Percentiles rank a stretch among this genome's conserved stretches.
These are phyloP conservation scores for Cicer bijugum DNA, from an alignment of 306 rosid species.

Conservation along the genomic window DNA sequence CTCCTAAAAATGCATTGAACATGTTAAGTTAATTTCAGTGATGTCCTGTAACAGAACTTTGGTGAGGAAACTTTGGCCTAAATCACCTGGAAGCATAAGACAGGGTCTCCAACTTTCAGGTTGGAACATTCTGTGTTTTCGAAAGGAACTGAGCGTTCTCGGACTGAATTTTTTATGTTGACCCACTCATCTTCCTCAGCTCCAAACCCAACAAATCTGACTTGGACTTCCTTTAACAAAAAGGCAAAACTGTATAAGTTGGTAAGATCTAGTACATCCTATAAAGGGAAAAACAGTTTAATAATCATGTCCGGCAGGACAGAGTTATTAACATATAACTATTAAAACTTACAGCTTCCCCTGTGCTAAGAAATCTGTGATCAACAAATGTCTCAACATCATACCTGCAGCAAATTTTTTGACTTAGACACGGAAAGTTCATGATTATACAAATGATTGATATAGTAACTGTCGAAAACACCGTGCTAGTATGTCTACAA, in stretches of 20 bases:
- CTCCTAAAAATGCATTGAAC: constrained; percentile 58
- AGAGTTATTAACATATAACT: constrained; percentile 29
- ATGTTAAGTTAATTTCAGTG: constrained; percentile 33
- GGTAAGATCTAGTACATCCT: constrained; percentile 3
- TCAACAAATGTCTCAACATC: constrained; percentile 78
- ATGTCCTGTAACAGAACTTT: background rate
- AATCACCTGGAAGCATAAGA: constrained; percentile 90
- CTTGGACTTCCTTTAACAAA: constrained; percentile 91
- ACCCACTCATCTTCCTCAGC: constrained; percentile 96
- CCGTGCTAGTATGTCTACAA: background rate
- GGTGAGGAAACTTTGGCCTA: constrained; percentile 20
- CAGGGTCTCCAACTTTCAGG: constrained; percentile 74
- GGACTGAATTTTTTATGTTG: constrained; percentile 63
- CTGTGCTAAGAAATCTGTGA: constrained; percentile 69
- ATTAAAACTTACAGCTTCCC: constrained; percentile 80
- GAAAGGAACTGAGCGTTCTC: constrained; percentile 84
- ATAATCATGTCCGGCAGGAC: constrained; percentile 24
- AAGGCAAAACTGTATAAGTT: constrained; percentile 54
- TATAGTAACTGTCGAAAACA: constrained; percentile 13
- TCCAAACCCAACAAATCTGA: constrained; percentile 92
- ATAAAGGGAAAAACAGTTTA: constrained; percentile 21
- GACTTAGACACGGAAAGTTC: background rate
- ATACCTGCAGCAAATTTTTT: constrained; percentile 65
- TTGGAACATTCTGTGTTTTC: constrained; percentile 73
- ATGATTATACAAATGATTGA: background rate